Conservation (phyloP, 1,284 basidiomycete species). For the Cryptococcus deneoformans region DNA sequence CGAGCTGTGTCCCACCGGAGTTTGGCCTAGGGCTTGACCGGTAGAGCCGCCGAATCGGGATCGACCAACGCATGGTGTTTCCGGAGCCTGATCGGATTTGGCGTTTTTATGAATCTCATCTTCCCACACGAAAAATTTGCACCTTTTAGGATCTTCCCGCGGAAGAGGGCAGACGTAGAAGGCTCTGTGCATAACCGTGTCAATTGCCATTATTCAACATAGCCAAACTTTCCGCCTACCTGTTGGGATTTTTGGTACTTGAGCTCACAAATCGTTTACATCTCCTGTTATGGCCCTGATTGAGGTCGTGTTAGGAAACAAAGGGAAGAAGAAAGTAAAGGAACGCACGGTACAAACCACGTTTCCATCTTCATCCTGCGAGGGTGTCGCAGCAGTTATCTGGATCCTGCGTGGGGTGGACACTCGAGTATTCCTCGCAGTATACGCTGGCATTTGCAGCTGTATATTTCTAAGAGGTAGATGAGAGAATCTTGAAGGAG, state of each 20-base stretch:
- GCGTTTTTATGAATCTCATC: slow-evolving; percentile 22
- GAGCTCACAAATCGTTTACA: not conserved
- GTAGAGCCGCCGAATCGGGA: not conserved
- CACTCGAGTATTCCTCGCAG: no score
- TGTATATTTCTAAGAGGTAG: no score
- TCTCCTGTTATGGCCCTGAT: not conserved
- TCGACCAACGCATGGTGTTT: slow-evolving; percentile 1
- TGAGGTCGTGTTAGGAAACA: not conserved
- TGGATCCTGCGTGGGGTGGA: not conserved
- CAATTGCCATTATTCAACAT: no score
- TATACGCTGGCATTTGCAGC: no score
- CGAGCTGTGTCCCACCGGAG: not conserved
- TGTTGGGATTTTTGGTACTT: not conserved
- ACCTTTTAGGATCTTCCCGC: slow-evolving; percentile 31
- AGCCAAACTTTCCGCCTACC: not conserved
- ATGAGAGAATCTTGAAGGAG: no score
- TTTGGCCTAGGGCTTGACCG: not conserved
- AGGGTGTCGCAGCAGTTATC: not conserved
- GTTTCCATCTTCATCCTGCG: not conserved
- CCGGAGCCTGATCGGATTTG: not conserved
- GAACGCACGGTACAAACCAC: not conserved
- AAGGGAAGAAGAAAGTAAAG: not conserved
- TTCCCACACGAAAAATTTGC: slow-evolving; percentile 47
- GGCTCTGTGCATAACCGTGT: slow-evolving; percentile 8
- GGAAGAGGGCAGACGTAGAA: slow-evolving; percentile 40